These are phyloP conservation scores for Brassica hybrid DNA, from an alignment of 441 rosid genomes.

Conservation along the genomic window DNA sequence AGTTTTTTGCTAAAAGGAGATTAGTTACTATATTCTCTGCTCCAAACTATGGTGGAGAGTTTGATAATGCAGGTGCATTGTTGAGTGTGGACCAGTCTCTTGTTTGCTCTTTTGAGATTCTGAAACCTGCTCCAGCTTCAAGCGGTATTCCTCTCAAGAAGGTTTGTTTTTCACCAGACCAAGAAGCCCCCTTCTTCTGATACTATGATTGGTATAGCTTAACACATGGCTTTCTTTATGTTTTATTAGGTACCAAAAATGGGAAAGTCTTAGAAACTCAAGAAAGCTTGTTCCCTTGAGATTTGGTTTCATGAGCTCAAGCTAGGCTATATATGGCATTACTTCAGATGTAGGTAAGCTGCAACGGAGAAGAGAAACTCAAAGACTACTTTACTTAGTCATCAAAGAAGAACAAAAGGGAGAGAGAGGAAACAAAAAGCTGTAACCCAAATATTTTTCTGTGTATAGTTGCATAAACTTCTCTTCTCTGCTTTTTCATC, in stretches of 20 bases:
- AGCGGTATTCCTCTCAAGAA: slow-evolving; percentile 67
- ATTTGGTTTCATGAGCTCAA: slow-evolving; percentile 28
- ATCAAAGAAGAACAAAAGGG: not conserved
- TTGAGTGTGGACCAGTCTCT: slow-evolving; percentile 81
- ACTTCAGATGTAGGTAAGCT: slow-evolving; percentile 35
- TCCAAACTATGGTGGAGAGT: slow-evolving; percentile 98
- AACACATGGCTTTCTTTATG: slow-evolving; percentile 7
- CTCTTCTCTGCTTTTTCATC: not conserved
- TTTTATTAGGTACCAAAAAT: slow-evolving; percentile 59
- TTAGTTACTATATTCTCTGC: slow-evolving; percentile 95
- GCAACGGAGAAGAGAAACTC: slow-evolving; percentile 33
- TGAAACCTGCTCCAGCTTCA: slow-evolving; percentile 70
- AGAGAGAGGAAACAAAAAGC: not conserved
- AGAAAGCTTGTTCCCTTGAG: slow-evolving; percentile 24
- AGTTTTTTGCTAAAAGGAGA: slow-evolving; percentile 85
- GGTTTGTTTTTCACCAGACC: slow-evolving; percentile 49
- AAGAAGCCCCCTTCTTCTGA: slow-evolving; percentile 9
- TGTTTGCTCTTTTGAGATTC: slow-evolving; percentile 89
- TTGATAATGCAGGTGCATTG: slow-evolving; percentile 94
- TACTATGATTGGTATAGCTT: not conserved
- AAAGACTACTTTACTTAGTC: slow-evolving; percentile 19
- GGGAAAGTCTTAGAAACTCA: slow-evolving; percentile 50
- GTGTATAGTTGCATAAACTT: not conserved
- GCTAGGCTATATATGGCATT: slow-evolving; percentile 31
- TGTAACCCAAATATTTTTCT: not conserved